phyloP scores from a whole-genome alignment of 1,284 basidiomycete genomes.

The Cryptococcus sp. region DNA sequence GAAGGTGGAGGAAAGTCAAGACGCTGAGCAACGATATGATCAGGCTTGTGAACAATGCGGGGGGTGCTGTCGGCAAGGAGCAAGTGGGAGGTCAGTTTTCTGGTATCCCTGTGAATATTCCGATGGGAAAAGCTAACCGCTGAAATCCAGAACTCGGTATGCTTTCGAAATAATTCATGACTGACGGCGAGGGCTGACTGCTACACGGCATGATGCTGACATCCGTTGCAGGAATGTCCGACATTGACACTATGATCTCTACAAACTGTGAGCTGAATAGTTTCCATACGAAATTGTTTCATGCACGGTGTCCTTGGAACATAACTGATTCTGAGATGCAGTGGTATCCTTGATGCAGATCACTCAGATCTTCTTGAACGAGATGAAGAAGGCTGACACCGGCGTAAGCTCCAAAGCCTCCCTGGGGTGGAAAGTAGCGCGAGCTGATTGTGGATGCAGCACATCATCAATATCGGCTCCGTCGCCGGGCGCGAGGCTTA shows the following conservation, averaged over 20 bases:
- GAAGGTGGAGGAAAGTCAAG: neutral
- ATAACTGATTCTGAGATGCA: conserved; percentile 3
- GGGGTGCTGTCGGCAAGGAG: conserved; percentile 44
- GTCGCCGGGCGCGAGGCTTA: conserved; percentile 92
- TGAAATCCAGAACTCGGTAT: too few relatives aligned
- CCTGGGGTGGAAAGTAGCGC: neutral
- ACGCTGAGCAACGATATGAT: neutral
- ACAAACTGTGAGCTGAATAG: conserved; percentile 63
- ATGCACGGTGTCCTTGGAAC: too few relatives aligned
- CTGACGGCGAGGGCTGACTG: too few relatives aligned
- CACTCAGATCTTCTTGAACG: conserved; percentile 52
- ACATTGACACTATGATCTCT: conserved; percentile 67
- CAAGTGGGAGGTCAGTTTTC: conserved; percentile 36
- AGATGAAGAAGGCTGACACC: conserved; percentile 79
- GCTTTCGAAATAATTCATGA: too few relatives aligned
- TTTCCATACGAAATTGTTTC: too few relatives aligned
- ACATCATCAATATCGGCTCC: conserved; percentile 93
- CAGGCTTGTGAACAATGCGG: conserved; percentile 49
- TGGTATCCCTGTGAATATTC: too few relatives aligned
- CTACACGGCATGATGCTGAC: too few relatives aligned
- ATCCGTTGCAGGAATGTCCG: conserved; percentile 23
- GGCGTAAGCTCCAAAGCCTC: conserved; percentile 52
- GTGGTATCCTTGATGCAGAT: conserved; percentile 41
- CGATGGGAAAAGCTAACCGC: too few relatives aligned
- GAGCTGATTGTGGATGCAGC: conserved; percentile 42